Conservation (phyloP, 1,284 basidiomycete species). For the Porogramme epimiltina region DNA sequence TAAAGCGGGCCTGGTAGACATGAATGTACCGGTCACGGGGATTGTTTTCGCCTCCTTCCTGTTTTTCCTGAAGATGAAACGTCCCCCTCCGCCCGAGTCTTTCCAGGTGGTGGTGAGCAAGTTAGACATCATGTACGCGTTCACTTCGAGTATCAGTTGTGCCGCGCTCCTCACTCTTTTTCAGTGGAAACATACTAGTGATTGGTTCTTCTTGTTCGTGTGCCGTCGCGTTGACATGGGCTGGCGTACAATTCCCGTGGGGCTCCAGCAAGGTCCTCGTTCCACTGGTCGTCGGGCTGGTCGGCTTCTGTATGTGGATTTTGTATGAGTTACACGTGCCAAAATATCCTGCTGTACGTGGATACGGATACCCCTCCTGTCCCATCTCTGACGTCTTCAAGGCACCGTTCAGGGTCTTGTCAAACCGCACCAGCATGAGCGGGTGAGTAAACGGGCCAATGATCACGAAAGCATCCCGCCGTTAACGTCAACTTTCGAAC, state of each 20-base stretch:
- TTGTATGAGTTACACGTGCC: conserved; percentile 7
- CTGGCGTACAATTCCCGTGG: conserved; percentile 13
- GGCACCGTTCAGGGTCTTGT: conserved; percentile 31
- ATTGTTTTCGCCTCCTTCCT: conserved; percentile 6
- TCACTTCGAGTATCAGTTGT: background rate
- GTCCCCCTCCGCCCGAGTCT: conserved; percentile 29
- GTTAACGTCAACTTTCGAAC: background rate
- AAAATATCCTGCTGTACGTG: conserved; percentile 1
- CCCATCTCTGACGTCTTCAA: conserved; percentile 8
- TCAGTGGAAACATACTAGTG: conserved; percentile 13
- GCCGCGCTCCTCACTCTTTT: background rate
- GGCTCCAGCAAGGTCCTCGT: conserved; percentile 10
- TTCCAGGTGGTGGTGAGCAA: conserved; percentile 27
- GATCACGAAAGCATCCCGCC: too few species aligned
- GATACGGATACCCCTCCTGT: background rate
- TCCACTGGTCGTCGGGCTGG: conserved; percentile 14
- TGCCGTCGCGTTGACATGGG: conserved; percentile 14
- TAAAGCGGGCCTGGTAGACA: conserved; percentile 2
- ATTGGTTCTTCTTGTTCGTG: conserved; percentile 3
- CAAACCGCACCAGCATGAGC: conserved; percentile 33
- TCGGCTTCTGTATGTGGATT: conserved; percentile 1
- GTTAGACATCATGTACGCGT: conserved; percentile 37
- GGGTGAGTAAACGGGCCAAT: conserved; percentile 20
- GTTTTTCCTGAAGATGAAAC: conserved; percentile 23
- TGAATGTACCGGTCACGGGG: conserved; percentile 22